Evolutionary conservation across 129 eudicot genomes (phyloP).

Genomic region (Helichrysum umbraculigerum): DNA sequence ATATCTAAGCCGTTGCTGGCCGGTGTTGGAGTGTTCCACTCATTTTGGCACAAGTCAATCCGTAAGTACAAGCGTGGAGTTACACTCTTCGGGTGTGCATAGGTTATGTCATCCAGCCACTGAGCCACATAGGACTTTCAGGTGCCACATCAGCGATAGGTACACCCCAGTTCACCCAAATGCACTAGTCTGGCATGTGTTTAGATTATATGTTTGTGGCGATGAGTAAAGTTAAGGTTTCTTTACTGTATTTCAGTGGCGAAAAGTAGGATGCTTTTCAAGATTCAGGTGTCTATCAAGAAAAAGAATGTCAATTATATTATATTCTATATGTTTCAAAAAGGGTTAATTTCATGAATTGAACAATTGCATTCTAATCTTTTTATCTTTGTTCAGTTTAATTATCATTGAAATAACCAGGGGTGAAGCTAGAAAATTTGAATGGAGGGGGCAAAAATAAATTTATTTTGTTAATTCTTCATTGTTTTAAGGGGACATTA

Average conservation of each 20-base stretch:
- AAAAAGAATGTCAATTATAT: background rate
- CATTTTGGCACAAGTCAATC: background rate
- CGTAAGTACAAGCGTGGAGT: constrained; percentile 1
- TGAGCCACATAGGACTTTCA: constrained; percentile 3
- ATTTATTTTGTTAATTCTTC: too few species aligned
- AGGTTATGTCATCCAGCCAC: background rate
- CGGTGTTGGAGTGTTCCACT: background rate
- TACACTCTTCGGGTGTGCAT: background rate
- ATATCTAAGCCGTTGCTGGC: background rate
- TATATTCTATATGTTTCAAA: too few species aligned
- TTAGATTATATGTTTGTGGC: too few species aligned
- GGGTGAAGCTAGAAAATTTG: too few species aligned
- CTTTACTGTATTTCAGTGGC: background rate
- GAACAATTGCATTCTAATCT: too few species aligned
- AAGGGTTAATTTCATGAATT: too few species aligned
- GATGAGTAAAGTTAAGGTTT: too few species aligned
- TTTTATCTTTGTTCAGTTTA: too few species aligned
- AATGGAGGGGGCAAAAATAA: too few species aligned
- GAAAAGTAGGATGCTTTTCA: background rate
- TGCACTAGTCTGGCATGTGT: background rate
- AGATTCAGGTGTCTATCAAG: background rate
- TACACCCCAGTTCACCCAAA: background rate
- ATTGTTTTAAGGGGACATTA: too few species aligned
- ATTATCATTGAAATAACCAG: too few species aligned
- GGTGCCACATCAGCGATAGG: background rate